Percentiles rank a stretch among this genome's conserved stretches.
Conservation (phyloP, 768 basidiomycete genomes). For the Leccinum barrowsii region DNA sequence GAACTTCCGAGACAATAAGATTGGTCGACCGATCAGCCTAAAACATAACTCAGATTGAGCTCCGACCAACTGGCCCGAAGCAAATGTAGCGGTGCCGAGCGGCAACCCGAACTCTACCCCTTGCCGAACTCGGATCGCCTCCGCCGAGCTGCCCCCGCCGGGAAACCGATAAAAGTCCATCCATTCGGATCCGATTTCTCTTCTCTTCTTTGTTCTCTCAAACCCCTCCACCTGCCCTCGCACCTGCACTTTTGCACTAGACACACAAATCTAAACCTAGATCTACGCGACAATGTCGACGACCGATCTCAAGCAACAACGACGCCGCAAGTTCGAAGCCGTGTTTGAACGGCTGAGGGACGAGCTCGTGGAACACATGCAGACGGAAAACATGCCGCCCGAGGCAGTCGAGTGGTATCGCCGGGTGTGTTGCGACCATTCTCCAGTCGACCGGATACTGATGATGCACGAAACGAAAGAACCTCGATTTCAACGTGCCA, state of each 20-base stretch:
- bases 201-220: background rate
- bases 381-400: slow-evolving; percentile 70
- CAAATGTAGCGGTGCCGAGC: too few relatives aligned
- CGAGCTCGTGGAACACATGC: slow-evolving; percentile 71
- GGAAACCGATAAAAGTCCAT: background rate
- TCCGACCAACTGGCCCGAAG: background rate
- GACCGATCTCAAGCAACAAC: slow-evolving; percentile 37
- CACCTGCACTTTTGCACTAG: background rate
- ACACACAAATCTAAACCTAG: background rate
- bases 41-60: background rate
- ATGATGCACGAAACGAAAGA: slow-evolving; percentile 69
- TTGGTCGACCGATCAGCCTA: background rate
- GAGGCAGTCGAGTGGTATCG: slow-evolving; percentile 78
- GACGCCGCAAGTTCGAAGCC: slow-evolving; percentile 62
- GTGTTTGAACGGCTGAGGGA: slow-evolving; percentile 71
- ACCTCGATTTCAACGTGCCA: slow-evolving; percentile 90
- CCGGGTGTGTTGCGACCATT: slow-evolving; percentile 47
- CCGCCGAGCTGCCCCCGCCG: background rate
- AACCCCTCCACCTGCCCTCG: background rate
- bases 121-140: background rate
- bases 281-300: slow-evolving; percentile 15
- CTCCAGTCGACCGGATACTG: slow-evolving; percentile 58
- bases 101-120: too few relatives aligned
- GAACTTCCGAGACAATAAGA: background rate
- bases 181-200: background rate